Evolutionary conservation across 257 asterid genomes (phyloP).

Genomic region (Solanum lignicaule): DNA sequence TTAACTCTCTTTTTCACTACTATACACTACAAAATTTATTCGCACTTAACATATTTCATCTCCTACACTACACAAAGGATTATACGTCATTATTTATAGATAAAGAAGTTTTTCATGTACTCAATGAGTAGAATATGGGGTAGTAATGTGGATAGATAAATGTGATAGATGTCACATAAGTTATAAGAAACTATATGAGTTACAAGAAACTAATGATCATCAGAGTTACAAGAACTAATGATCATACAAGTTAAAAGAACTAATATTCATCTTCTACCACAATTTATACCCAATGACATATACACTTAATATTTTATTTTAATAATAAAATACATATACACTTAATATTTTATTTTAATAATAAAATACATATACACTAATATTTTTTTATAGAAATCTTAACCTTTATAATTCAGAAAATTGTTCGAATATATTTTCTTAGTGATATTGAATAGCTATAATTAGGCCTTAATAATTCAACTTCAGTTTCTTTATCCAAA

Average conservation of each 20-base stretch:
- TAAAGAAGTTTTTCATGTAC: not conserved
- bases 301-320: too few relatives aligned
- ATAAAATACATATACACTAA: too few relatives aligned
- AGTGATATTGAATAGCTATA: not conserved
- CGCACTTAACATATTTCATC: not conserved
- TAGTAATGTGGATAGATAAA: too few relatives aligned
- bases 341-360: too few relatives aligned
- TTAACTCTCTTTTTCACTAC: not conserved
- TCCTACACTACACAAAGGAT: not conserved
- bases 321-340: too few relatives aligned
- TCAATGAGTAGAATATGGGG: not conserved
- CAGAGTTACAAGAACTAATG: too few relatives aligned
- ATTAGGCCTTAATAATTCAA: not conserved
- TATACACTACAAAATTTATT: too few relatives aligned
- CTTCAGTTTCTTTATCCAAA: not conserved
- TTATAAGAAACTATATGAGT: not conserved
- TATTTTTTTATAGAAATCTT: not conserved
- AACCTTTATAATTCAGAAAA: not conserved
- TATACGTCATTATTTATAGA: not conserved
- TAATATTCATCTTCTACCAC: not conserved
- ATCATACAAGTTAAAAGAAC: too few relatives aligned
- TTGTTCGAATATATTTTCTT: not conserved
- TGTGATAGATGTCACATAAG: not conserved
- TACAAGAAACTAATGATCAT: not conserved
- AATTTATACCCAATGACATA: not conserved